Conservation (phyloP, 169 alveolate species). For the Cryptosporidium sp. region DNA sequence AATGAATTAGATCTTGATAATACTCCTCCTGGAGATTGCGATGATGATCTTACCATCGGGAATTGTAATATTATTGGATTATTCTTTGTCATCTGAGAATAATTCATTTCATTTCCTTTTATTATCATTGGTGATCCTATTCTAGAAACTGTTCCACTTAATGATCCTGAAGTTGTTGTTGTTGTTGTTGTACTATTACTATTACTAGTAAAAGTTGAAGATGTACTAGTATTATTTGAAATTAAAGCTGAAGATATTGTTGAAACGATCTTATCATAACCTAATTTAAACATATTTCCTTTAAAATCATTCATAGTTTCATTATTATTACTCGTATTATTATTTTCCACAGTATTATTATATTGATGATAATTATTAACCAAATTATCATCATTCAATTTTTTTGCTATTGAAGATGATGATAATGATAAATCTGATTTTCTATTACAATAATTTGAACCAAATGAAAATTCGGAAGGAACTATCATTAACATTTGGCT, state of each 20-base stretch:
- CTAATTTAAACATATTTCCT: background rate
- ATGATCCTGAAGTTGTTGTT: background rate
- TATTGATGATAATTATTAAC: slow-evolving; percentile 28
- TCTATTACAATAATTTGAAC: background rate
- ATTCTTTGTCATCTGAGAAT: slow-evolving; percentile 6
- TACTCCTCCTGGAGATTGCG: slow-evolving; percentile 20
- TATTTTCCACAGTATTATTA: background rate
- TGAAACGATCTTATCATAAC: background rate
- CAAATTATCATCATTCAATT: background rate
- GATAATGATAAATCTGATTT: background rate
- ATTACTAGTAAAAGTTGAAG: background rate
- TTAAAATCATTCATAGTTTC: background rate
- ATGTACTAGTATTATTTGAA: background rate
- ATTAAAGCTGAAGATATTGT: background rate
- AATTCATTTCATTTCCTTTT: slow-evolving; percentile 4
- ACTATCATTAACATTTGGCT: background rate
- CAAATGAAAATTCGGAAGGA: slow-evolving; percentile 55
- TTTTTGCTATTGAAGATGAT: background rate
- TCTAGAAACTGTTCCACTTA: background rate
- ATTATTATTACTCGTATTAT: background rate
- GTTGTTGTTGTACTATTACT: background rate
- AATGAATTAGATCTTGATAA: slow-evolving; percentile 56
- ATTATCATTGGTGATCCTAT: background rate
- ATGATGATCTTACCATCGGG: background rate
- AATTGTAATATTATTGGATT: slow-evolving; percentile 14